Base-by-base conservation (phyloP, 345 rosid species). In the Anacardium occidentale region DNA sequence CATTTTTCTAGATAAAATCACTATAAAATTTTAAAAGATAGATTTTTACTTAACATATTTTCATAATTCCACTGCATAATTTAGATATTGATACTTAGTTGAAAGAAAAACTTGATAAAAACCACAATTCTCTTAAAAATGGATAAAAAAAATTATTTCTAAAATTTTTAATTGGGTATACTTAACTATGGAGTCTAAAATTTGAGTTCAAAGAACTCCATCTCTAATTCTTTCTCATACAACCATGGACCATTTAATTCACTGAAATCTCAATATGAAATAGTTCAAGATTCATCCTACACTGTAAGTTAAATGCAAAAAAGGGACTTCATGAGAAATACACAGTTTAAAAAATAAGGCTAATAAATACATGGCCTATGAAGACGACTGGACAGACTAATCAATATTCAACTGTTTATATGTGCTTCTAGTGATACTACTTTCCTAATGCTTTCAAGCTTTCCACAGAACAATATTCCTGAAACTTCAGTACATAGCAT, bases 361-460 rank as follows among this genome's bases (percentile, higher is more conserved):
- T 51, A 25, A 6, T 24, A 32, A n/a, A 40, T 42, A 10, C 42
- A 40, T 40, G 51, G 66, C 21, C 51, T 4, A 13, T 40, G 7
- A 21, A 22, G 18, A 67, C 29, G 60, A 66, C 45, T 26, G 45
- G n/a, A 29, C 64, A 68, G 18, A 48, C 40, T 58, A 59, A 71
- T 47, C 52, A 60, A 58, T 29, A 29, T 70, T 58, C 74, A 61
- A 71, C 32, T 29, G 10, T 6, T 71, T 48, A 48, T 26, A 8
- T 22, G 29, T 50, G 64, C 53, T 29, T 29, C 26, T 37, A 25
- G 32, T 48, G 21, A 3, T 42, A 58, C 8, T 60, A 45, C 64
- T 59, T 44, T 22, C 15, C 18, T 24, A 42, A 24, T 20, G 25
- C 11, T 42, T 20, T 54, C 37, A 37, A 60, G 20, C 66, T 60